These are phyloP conservation scores for Pleoardoris graminearum DNA, from an alignment of 2,329 filamentous ascomycete species.

Conservation along the genomic window DNA sequence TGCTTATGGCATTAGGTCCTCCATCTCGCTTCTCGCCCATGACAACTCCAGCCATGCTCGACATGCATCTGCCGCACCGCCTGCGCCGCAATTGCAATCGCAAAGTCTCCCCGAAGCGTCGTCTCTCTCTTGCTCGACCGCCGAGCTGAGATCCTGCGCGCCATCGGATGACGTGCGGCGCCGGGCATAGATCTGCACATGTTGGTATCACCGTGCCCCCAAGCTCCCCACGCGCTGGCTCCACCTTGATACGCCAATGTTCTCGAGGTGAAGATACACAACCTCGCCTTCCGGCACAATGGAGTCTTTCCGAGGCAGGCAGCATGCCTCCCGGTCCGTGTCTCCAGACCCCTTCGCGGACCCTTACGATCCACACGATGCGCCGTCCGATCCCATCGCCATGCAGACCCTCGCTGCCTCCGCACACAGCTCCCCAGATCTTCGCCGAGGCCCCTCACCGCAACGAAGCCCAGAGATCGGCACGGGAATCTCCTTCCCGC, in stretches of 20 bases:
- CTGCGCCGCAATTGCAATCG: constrained; percentile 1
- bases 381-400: constrained; percentile 35
- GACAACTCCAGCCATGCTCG: not conserved
- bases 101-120: not conserved
- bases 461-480: constrained; percentile 20
- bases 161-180: not conserved
- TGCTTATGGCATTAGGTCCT: constrained; percentile 7
- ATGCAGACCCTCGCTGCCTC: constrained; percentile 24
- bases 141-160: not conserved
- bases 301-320: constrained; percentile 23
- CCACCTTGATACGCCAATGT: not conserved
- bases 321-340: constrained; percentile 25
- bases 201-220: not conserved
- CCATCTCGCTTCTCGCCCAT: constrained; percentile 1
- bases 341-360: constrained; percentile 30
- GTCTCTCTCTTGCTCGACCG: not conserved
- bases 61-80: not conserved
- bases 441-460: constrained; percentile 17
- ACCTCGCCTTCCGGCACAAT: constrained; percentile 18
- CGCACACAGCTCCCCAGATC: constrained; percentile 9
- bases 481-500: constrained; percentile 20
- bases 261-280: not conserved
- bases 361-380: constrained; percentile 33
- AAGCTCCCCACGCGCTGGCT: not conserved
- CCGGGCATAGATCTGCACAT: not conserved